A percentile compares a stretch with the other conserved stretches of the same genome.
Evolutionary conservation across 805 yeast species (phyloP).

Genomic region (Candida ponderosae): DNA sequence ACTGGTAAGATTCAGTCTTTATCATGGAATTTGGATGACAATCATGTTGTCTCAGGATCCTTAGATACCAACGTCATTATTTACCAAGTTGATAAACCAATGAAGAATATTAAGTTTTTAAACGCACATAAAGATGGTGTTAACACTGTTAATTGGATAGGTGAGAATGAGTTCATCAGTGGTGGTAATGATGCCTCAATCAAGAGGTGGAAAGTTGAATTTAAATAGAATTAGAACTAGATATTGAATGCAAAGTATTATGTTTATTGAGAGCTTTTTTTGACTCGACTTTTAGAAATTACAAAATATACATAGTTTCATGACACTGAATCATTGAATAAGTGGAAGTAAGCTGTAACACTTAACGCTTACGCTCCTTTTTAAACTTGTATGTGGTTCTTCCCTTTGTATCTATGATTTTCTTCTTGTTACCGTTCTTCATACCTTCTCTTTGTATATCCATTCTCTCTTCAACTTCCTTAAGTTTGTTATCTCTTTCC

Average conservation of each 20-base stretch:
- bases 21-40: slow-evolving; percentile 71
- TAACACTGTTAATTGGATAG: slow-evolving; percentile 61
- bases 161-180: slow-evolving; percentile 43
- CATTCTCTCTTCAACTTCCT: slow-evolving; percentile 62
- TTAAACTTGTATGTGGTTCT: slow-evolving; percentile 77
- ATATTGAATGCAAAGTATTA: not conserved
- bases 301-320: too few species aligned
- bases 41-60: slow-evolving; percentile 70
- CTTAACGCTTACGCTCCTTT: slow-evolving; percentile 54
- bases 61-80: slow-evolving; percentile 75
- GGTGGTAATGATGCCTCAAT: slow-evolving; percentile 80
- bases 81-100: slow-evolving; percentile 74
- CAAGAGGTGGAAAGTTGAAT: slow-evolving; percentile 54
- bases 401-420: slow-evolving; percentile 60
- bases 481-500: slow-evolving; percentile 62
- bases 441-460: slow-evolving; percentile 77
- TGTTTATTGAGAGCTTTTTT: not conserved
- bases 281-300: too few species aligned
- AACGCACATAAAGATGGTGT: slow-evolving; percentile 91
- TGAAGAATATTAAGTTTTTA: slow-evolving; percentile 61
- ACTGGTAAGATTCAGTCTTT: slow-evolving; percentile 73
- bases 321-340: too few species aligned
- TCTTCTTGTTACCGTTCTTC: slow-evolving; percentile 86
- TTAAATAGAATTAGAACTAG: slow-evolving; percentile 3
- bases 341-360: not conserved